phyloP scores from a whole-genome alignment of 108 stramenopile species.

The Epipyxis sp. region DNA sequence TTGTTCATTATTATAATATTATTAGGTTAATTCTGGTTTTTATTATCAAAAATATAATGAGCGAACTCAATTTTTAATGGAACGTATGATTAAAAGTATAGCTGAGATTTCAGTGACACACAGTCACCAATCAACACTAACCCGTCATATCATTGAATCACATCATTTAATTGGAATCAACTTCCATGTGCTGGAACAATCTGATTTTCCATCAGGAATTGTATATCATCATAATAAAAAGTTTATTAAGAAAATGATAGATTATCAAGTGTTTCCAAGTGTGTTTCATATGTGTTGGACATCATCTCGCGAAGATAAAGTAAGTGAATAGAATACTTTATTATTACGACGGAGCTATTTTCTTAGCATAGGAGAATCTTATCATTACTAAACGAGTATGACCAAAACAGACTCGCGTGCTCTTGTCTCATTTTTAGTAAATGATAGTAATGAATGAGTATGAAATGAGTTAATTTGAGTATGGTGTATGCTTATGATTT shows the following conservation, averaged over 20 bases:
- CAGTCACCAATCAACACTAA: slow-evolving; percentile 29
- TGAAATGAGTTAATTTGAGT: too few relatives aligned
- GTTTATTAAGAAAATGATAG: background rate
- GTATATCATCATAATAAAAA: slow-evolving; percentile 16
- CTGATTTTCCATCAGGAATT: slow-evolving; percentile 12
- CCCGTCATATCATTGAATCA: background rate
- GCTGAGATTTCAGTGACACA: background rate
- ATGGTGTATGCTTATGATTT: too few relatives aligned
- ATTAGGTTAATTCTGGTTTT: slow-evolving; percentile 32
- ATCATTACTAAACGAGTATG: too few relatives aligned
- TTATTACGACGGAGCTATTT: too few relatives aligned
- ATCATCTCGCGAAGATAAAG: background rate
- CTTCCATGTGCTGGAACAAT: background rate
- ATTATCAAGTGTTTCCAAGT: background rate
- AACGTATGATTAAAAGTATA: background rate
- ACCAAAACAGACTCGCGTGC: too few relatives aligned
- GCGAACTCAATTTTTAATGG: background rate
- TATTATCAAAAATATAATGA: slow-evolving; percentile 3
- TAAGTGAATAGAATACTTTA: too few relatives aligned
- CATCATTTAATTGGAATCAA: background rate
- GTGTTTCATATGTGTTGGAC: slow-evolving; percentile 44
- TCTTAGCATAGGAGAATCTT: too few relatives aligned
- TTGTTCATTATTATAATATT: background rate
- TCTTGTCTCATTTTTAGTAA: too few relatives aligned
- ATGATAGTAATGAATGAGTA: too few relatives aligned